Evolutionary conservation across 1,284 basidiomycete genomes (phyloP).

Genomic region (Ceratorhiza oryzae-sativae): DNA sequence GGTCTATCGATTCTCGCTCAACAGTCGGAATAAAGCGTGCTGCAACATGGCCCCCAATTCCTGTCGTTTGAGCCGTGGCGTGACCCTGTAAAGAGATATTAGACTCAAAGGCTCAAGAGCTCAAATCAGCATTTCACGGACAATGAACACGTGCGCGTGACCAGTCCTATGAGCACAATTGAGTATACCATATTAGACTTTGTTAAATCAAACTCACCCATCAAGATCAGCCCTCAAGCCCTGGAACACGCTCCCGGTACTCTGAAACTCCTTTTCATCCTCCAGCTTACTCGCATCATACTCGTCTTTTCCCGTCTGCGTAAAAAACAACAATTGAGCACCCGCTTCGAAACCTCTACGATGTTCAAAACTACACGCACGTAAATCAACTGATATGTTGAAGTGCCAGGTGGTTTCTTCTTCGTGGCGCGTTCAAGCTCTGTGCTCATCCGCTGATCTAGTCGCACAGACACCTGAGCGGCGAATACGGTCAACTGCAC

Average conservation of each 20-base stretch:
- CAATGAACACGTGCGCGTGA: constrained; percentile 78
- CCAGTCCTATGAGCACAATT: constrained; percentile 57
- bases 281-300: constrained; percentile 78
- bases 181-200: neutral
- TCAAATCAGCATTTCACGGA: too few relatives aligned
- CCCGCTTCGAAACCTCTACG: neutral
- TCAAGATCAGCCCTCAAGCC: constrained; percentile 84
- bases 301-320: constrained; percentile 85
- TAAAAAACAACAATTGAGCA: neutral
- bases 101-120: neutral
- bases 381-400: constrained; percentile 88
- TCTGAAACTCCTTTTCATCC: constrained; percentile 64
- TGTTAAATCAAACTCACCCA: constrained; percentile 58
- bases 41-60: constrained; percentile 89
- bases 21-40: constrained; percentile 97
- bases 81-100: constrained; percentile 61
- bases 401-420: constrained; percentile 85
- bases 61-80: constrained; percentile 90
- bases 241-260: constrained; percentile 82
- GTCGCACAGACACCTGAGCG: constrained; percentile 77
- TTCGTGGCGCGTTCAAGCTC: constrained; percentile 94
- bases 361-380: constrained; percentile 56
- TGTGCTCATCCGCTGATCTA: constrained; percentile 73
- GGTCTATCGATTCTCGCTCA: constrained; percentile 92
- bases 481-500: constrained; percentile 85